These are phyloP conservation scores for Lolium rigidum DNA, from an alignment of 176 grass and related monocot species.

Conservation along the genomic window DNA sequence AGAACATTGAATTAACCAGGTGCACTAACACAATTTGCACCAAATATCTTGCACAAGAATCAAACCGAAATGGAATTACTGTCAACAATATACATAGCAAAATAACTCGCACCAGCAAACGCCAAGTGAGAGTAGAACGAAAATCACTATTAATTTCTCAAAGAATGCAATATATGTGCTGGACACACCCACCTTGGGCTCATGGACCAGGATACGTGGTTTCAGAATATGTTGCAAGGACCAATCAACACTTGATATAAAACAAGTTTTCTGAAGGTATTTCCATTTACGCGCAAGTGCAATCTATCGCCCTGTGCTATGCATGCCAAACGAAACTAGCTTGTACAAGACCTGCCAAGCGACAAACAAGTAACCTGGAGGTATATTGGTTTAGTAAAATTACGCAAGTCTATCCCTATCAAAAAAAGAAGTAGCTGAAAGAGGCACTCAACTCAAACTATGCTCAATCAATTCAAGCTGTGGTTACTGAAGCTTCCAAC, in stretches of 20 bases:
- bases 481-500: too few species aligned
- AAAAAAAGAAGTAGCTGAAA: constrained; percentile 7
- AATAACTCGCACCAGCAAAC: background rate
- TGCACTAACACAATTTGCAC: background rate
- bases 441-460: background rate
- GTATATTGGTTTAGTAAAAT: background rate
- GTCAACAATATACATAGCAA: background rate
- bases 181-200: constrained; percentile 76
- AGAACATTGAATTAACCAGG: background rate
- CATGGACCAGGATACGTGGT: constrained; percentile 97
- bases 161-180: too few species aligned
- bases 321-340: constrained; percentile 14
- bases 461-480: too few species aligned
- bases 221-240: constrained; percentile 77
- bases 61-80: background rate
- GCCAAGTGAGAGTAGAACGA: background rate
- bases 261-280: constrained; percentile 73
- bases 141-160: background rate
- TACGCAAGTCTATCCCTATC: background rate
- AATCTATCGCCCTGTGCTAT: background rate
- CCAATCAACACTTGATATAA: constrained; percentile 63
- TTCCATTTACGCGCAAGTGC: constrained; percentile 24
- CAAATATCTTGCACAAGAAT: background rate
- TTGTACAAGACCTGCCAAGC: constrained; percentile 3
- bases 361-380: constrained; percentile 20